phyloP scores from a whole-genome alignment of 495 filamentous ascomycete genomes.

The Bombardia bombarda region DNA sequence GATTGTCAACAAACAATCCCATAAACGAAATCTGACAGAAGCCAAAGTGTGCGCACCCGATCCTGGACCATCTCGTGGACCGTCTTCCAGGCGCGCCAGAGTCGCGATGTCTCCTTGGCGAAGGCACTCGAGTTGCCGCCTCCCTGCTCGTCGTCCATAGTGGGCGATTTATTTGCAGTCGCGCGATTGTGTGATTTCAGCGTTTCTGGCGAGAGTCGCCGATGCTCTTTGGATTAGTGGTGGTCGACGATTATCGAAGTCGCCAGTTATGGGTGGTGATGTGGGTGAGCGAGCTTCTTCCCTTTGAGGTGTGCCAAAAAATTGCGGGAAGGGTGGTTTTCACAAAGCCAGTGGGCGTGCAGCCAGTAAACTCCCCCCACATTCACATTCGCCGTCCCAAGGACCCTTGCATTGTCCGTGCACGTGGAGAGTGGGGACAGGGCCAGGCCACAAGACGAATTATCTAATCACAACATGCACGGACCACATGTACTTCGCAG shows the following conservation, averaged over 20 bases:
- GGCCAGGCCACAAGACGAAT: too few species aligned
- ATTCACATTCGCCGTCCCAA: too few species aligned
- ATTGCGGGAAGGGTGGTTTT: constrained; percentile 6
- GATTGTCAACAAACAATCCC: neutral
- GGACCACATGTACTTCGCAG: too few species aligned
- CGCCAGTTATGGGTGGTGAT: too few species aligned
- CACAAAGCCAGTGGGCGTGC: neutral
- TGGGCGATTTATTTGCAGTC: constrained; percentile 6
- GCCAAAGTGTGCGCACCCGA: constrained; percentile 44
- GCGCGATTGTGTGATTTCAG: neutral
- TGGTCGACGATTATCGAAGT: too few species aligned
- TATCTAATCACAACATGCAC: too few species aligned
- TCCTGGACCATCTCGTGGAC: constrained; percentile 83
- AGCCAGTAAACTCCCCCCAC: too few species aligned
- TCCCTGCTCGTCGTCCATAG: constrained; percentile 49
- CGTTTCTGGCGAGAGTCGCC: constrained; percentile 1
- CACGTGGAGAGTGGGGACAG: too few species aligned
- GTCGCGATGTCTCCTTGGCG: constrained; percentile 57
- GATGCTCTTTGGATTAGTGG: too few species aligned
- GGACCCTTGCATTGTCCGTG: too few species aligned
- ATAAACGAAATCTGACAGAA: neutral
- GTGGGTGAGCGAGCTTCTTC: too few species aligned
- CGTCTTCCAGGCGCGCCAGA: constrained; percentile 85
- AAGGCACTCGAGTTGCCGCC: constrained; percentile 33
- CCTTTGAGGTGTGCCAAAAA: constrained; percentile 9